phyloP scores from a whole-genome alignment of 768 basidiomycete species.

The Termitomyces sp. region DNA sequence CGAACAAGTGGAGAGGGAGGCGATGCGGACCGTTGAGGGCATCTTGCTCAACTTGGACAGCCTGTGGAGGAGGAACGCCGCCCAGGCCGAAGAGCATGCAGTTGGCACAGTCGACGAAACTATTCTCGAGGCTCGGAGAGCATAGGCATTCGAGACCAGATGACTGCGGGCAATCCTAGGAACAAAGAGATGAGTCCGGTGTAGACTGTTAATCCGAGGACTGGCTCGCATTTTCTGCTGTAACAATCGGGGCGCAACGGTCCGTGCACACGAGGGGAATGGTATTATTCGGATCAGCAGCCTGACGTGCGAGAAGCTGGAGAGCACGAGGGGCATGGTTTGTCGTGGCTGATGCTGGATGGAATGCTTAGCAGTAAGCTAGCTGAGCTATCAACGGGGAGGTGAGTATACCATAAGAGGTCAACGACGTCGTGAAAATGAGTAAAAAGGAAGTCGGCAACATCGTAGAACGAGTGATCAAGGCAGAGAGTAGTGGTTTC shows the following conservation, averaged over 20 bases:
- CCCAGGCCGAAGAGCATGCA: conserved; percentile 1
- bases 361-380: neutral
- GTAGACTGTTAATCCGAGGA: no score
- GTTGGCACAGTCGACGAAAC: conserved; percentile 6
- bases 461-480: neutral
- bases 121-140: neutral
- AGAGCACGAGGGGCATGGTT: neutral
- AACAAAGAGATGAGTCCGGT: neutral
- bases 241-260: neutral
- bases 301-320: conserved; percentile 7
- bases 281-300: neutral
- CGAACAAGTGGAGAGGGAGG: neutral
- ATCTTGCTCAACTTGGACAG: neutral
- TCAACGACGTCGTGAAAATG: neutral
- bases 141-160: neutral
- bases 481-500: neutral
- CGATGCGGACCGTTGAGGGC: conserved; percentile 6
- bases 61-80: neutral
- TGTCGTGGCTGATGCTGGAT: neutral
- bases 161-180: neutral
- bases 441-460: neutral
- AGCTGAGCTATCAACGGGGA: neutral
- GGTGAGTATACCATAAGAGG: neutral
- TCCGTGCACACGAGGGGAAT: conserved; percentile 4
- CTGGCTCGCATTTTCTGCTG: neutral